Base-by-base conservation (phyloP, 176 grass and related monocot species). In the Guadua angustifolia region DNA sequence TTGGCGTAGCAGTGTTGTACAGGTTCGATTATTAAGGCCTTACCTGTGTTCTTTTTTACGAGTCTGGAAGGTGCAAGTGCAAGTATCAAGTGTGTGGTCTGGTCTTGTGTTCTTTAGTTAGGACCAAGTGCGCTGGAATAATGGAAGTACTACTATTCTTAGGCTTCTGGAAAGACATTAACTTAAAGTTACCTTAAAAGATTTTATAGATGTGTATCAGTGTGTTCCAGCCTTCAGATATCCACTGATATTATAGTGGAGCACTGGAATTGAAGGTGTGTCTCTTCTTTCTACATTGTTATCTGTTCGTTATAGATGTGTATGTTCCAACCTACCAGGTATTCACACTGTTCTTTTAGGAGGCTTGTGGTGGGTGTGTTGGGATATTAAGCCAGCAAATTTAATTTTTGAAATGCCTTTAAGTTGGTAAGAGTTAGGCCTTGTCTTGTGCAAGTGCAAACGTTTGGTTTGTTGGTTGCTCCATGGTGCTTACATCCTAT, bases 41-140 rank as follows among this genome's bases (percentile, higher is more conserved):
- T 89, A 86, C 84, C 83, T 86, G 40, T 83, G 78, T 76, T 79
- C 24, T 87, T 92, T 92, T 92, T 82, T 26, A 32, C 5, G 56
- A 47, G 63, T 25, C 63, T 83, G 87, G 90, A 86, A 86, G 87
- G 74, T 75, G 32, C 74, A 35, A 76, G 53, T 63, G 53, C 86
- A 43, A 71, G 53, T 62, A 53, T 78, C 38, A 51, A 83, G 39
- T 71, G 39, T 69, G 40, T 69, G 46, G 70, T 63, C 55, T 75
- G 88, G 83, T 82, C 73, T 52, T 60, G 33, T 79, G n/a, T 86
- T 51, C 69, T 60, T 79, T 38, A 42, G 5, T 73, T 86, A 60
- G 88, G 39, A 9, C 26, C 72, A 74, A 84, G 43, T 58, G 11
- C 86, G 82, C 69, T 70, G 49, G 35, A 87, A 87, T 73, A 74